Percentiles rank a stretch among this genome's conserved stretches.
These are phyloP conservation scores for Lyophyllum decastes DNA, from an alignment of 768 basidiomycete genomes.

Conservation along the genomic window DNA sequence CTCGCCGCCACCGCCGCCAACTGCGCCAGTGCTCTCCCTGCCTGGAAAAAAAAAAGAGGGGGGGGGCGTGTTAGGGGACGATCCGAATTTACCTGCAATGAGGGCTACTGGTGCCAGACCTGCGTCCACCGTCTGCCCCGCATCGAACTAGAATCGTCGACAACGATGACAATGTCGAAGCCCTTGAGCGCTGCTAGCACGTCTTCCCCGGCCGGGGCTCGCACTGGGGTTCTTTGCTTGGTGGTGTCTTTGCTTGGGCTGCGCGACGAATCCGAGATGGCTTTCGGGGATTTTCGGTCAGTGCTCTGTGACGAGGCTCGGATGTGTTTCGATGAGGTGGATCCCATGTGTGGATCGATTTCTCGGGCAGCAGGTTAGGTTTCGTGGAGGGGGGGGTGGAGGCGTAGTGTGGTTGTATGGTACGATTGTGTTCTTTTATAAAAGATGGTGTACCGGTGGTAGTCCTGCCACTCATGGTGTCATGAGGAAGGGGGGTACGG, in stretches of 20 bases:
- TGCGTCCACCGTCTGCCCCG: constrained; percentile 43
- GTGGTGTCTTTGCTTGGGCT: too few relatives aligned
- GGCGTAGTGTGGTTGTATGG: too few relatives aligned
- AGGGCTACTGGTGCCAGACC: constrained; percentile 34
- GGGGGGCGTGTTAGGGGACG: too few relatives aligned
- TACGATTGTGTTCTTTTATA: too few relatives aligned
- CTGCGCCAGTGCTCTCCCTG: constrained; percentile 33
- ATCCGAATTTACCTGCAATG: too few relatives aligned
- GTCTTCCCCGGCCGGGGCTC: constrained; percentile 1
- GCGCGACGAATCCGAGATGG: too few relatives aligned
- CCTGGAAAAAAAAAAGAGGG: background rate
- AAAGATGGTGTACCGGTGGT: too few relatives aligned
- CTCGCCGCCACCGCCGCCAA: constrained; percentile 43
- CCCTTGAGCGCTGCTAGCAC: constrained; percentile 22
- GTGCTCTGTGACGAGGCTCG: background rate
- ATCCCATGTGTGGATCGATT: background rate
- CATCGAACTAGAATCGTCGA: constrained; percentile 62
- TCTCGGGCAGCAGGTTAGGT: too few relatives aligned
- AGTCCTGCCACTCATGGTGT: too few relatives aligned
- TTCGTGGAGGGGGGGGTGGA: too few relatives aligned
- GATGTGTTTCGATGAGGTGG: background rate
- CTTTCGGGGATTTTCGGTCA: background rate
- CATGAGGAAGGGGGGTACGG: too few relatives aligned
- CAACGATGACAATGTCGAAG: constrained; percentile 55
- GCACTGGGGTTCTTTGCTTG: too few relatives aligned